Percentiles rank a stretch among this genome's conserved stretches.
phyloP scores from a whole-genome alignment of 805 yeast species.

The Lipomyces kockii region DNA sequence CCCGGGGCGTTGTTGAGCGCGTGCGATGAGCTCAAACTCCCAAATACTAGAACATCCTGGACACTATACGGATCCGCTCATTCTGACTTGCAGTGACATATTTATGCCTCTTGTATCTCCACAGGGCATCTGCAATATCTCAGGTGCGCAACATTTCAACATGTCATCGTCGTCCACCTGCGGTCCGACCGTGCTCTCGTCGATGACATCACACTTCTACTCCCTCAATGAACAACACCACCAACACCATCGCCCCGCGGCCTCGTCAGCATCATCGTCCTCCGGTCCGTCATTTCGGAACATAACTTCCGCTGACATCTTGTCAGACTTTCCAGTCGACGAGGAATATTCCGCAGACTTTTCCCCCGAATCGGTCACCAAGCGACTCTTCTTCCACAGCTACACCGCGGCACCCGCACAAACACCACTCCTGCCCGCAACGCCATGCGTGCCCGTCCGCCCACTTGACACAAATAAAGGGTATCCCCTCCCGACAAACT shows the following conservation, averaged over 20 bases:
- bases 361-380: conserved; percentile 32
- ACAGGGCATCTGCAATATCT: not conserved
- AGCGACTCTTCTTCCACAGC: conserved; percentile 9
- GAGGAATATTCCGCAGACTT: conserved; percentile 34
- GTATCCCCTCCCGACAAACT: conserved; percentile 29
- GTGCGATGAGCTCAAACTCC: too few relatives aligned
- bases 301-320: not conserved
- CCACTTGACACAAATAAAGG: conserved; percentile 35
- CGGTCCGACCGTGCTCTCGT: conserved; percentile 4
- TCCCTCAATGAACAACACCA: conserved; percentile 15
- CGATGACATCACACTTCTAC: conserved; percentile 11
- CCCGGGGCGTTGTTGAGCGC: too few relatives aligned
- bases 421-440: conserved; percentile 27
- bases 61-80: not conserved
- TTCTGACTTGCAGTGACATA: not conserved
- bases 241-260: not conserved
- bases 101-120: not conserved
- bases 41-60: too few relatives aligned
- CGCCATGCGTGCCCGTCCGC: conserved; percentile 31
- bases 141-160: not conserved
- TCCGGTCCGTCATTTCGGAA: conserved; percentile 8
- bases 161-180: not conserved
- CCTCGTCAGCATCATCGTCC: not conserved
- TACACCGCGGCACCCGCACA: conserved; percentile 3
- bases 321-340: conserved; percentile 4